phyloP scores from a whole-genome alignment of 108 stramenopile species.

The Nitzschia sp. region DNA sequence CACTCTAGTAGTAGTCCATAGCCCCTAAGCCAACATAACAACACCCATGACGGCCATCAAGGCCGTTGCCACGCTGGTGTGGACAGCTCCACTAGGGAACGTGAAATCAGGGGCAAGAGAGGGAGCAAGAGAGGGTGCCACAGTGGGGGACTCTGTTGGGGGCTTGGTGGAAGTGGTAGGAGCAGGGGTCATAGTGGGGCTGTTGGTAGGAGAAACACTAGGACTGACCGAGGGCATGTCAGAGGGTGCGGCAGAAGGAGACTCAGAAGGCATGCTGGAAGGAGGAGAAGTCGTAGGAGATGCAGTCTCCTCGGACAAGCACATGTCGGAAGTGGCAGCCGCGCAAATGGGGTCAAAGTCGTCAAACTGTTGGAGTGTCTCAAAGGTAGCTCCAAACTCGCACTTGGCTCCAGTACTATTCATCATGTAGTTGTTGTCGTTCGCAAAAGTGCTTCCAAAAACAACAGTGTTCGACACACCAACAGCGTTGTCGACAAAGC shows the following conservation, averaged over 20 bases:
- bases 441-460: constrained; percentile 27
- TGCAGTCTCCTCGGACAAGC: constrained; percentile 14
- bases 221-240: background rate
- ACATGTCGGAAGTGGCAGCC: background rate
- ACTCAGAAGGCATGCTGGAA: constrained; percentile 1
- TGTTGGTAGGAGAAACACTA: background rate
- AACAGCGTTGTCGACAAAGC: constrained; percentile 42
- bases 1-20: too few species aligned
- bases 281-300: constrained; percentile 16
- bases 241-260: constrained; percentile 11
- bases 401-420: constrained; percentile 34
- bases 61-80: too few species aligned
- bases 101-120: background rate
- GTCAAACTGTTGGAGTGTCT: constrained; percentile 32
- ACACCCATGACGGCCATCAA: too few species aligned
- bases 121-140: background rate
- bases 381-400: constrained; percentile 35
- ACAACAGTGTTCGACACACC: constrained; percentile 37
- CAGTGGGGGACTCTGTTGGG: background rate
- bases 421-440: constrained; percentile 16
- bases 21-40: too few species aligned
- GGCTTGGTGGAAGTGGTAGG: constrained; percentile 16
- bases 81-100: too few species aligned
- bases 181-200: constrained; percentile 13
- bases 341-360: constrained; percentile 33